Evolutionary conservation across 139 green algal species (phyloP).

Genomic region (Zygnema cylindricum): DNA sequence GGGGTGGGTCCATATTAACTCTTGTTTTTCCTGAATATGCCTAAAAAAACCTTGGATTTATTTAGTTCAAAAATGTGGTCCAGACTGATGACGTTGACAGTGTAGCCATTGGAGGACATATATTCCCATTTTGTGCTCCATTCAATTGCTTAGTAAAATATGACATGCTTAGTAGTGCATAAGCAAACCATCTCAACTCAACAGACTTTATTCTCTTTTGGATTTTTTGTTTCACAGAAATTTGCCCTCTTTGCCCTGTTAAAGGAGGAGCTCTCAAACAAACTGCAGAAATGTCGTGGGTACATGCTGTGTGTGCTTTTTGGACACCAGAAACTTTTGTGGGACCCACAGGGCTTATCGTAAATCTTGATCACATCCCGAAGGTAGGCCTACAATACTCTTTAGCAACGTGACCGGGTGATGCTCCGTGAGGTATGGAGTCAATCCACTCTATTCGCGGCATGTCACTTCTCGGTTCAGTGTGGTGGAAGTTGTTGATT

Average conservation of each 20-base stretch:
- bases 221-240: background rate
- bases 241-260: background rate
- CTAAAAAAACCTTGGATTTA: too few relatives aligned
- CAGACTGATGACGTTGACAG: too few relatives aligned
- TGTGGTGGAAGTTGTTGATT: background rate
- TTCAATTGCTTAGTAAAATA: too few relatives aligned
- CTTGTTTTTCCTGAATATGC: too few relatives aligned
- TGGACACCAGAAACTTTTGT: background rate
- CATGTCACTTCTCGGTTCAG: background rate
- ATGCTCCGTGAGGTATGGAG: background rate
- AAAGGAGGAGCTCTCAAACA: constrained; percentile 15
- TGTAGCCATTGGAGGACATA: too few relatives aligned
- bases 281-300: background rate
- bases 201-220: too few relatives aligned
- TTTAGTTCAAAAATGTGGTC: too few relatives aligned
- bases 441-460: background rate
- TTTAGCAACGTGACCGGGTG: background rate
- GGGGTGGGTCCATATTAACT: too few relatives aligned
- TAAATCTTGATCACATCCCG: background rate
- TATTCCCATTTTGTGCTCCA: too few relatives aligned
- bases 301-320: constrained; percentile 10
- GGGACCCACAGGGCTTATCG: background rate
- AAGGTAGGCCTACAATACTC: background rate
- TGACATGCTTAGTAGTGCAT: too few relatives aligned
- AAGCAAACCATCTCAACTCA: too few relatives aligned